phyloP scores from a whole-genome alignment of 1,139 yeast species.

The Pichia sp. region DNA sequence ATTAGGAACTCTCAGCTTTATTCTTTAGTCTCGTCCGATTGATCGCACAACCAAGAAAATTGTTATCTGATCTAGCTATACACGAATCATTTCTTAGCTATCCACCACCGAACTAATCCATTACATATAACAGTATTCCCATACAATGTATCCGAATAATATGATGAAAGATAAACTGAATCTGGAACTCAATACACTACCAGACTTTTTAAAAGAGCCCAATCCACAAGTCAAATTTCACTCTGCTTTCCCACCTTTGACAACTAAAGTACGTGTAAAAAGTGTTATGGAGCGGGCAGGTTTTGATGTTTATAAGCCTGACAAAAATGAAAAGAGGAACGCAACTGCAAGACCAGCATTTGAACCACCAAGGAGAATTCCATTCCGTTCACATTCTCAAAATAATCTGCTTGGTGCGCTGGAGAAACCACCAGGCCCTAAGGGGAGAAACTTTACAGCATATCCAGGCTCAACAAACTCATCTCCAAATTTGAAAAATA shows the following conservation, averaged over 20 bases:
- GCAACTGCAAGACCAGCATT: background rate
- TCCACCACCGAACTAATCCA: background rate
- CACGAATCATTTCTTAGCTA: background rate
- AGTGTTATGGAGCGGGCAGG: slow-evolving; percentile 63
- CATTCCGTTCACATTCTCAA: slow-evolving; percentile 6
- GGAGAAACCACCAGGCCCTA: slow-evolving; percentile 1
- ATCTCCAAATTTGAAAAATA: slow-evolving; percentile 7
- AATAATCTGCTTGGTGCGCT: background rate
- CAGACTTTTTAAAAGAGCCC: slow-evolving; percentile 26
- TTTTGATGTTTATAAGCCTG: slow-evolving; percentile 40
- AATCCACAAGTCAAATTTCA: slow-evolving; percentile 27
- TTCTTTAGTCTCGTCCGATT: no score
- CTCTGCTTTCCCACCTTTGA: slow-evolving; percentile 47
- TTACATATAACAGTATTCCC: background rate
- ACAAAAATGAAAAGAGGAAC: slow-evolving; percentile 6
- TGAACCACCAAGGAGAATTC: slow-evolving; percentile 1
- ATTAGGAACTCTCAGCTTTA: no score
- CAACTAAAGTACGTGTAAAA: slow-evolving; percentile 40
- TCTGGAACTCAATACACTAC: slow-evolving; percentile 23
- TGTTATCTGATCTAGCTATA: background rate
- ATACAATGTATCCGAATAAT: background rate
- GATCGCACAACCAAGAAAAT: background rate
- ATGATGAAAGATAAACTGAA: slow-evolving; percentile 1
- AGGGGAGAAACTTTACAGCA: slow-evolving; percentile 23
- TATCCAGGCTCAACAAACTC: slow-evolving; percentile 11